Evolutionary conservation across 202 grass and related monocot species (phyloP).

Genomic region (Panicum hallii): DNA sequence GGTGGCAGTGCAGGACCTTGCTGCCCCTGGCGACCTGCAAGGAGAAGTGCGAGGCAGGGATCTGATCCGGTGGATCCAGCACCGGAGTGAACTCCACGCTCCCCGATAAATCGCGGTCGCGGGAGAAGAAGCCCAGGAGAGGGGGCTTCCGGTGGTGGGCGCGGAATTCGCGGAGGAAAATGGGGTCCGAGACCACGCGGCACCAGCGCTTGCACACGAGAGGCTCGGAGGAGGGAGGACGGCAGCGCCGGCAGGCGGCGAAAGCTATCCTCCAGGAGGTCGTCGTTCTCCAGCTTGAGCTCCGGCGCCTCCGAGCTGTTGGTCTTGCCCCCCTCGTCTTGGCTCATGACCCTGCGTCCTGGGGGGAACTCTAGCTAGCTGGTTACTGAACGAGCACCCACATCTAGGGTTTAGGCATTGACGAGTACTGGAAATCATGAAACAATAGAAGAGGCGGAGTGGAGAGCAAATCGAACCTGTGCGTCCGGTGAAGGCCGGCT

Average conservation of each 20-base stretch:
- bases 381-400: background rate
- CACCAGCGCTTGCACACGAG: constrained; percentile 25
- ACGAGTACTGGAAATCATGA: background rate
- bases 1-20: background rate
- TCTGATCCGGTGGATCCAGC: background rate
- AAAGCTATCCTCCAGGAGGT: constrained; percentile 12
- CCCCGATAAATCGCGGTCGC: too few relatives aligned
- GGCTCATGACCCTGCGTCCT: background rate
- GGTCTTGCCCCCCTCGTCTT: background rate
- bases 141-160: background rate
- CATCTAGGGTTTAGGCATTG: background rate
- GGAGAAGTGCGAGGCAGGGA: background rate
- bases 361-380: background rate
- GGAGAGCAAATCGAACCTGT: too few relatives aligned
- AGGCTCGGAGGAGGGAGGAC: background rate
- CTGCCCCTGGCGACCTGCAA: fast-evolving
- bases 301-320: background rate
- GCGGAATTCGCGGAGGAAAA: constrained; percentile 1
- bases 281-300: background rate
- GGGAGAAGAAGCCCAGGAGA: constrained; percentile 7
- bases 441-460: too few relatives aligned
- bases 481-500: too few relatives aligned
- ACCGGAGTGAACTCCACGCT: background rate
- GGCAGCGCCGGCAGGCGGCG: background rate
- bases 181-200: background rate